A percentile compares a stretch with the other conserved stretches of the same genome.
These are phyloP conservation scores for Cordyceps fumosorosea DNA, from an alignment of 2,329 filamentous ascomycete genomes.

Conservation along the genomic window DNA sequence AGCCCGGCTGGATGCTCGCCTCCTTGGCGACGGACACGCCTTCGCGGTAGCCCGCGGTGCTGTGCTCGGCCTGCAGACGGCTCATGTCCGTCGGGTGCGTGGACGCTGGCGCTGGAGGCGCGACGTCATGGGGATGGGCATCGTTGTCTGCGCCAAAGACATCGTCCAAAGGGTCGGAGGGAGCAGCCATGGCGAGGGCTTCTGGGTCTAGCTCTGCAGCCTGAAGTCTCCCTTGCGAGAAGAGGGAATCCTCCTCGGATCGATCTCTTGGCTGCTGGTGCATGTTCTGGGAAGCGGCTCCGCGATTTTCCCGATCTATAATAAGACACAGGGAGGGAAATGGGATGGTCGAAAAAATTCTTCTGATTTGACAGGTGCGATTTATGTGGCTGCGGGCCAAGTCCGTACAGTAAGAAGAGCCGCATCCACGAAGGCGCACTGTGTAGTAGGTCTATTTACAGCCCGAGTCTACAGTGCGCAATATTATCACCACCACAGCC, in stretches of 20 bases:
- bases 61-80: slow-evolving; percentile 67
- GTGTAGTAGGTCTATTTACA: neutral
- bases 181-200: neutral
- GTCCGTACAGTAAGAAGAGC: slow-evolving; percentile 2
- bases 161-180: slow-evolving; percentile 27
- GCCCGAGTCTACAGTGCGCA: neutral
- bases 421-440: neutral
- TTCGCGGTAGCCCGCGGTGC: slow-evolving; percentile 84
- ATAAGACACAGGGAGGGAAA: slow-evolving; percentile 7
- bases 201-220: neutral
- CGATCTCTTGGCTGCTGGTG: slow-evolving; percentile 9
- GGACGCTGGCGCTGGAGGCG: slow-evolving; percentile 14
- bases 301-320: slow-evolving; percentile 2
- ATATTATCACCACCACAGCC: neutral
- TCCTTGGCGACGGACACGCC: slow-evolving; percentile 73
- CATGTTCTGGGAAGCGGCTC: neutral
- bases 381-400: slow-evolving; percentile 9
- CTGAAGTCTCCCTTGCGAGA: slow-evolving; percentile 5
- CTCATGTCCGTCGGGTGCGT: slow-evolving; percentile 58
- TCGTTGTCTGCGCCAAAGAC: slow-evolving; percentile 26
- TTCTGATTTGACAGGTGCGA: slow-evolving; percentile 5
- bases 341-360: slow-evolving; percentile 1
- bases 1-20: slow-evolving; percentile 72
- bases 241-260: slow-evolving; percentile 7
- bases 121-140: neutral